Evolutionary conservation across 169 alveolate species (phyloP).

Genomic region (Cryptosporidium xiaoi): DNA sequence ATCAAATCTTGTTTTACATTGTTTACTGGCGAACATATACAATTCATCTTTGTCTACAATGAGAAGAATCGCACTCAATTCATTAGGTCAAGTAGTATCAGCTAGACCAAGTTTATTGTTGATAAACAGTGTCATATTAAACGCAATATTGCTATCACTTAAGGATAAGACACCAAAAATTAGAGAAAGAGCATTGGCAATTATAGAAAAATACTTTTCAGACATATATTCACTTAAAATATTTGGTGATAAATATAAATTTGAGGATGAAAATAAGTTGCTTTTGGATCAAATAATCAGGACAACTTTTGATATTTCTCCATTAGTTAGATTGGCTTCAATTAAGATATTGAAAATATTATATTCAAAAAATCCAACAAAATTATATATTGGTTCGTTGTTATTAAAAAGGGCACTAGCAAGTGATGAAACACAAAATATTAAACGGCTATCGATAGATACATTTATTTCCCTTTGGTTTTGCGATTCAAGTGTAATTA

Average conservation of each 20-base stretch:
- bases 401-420: slow-evolving; percentile 52
- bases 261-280: slow-evolving; percentile 3
- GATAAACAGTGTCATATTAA: slow-evolving; percentile 13
- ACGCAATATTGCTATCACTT: slow-evolving; percentile 29
- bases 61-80: slow-evolving; percentile 51
- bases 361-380: slow-evolving; percentile 10
- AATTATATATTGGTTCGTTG: slow-evolving; percentile 24
- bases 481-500: slow-evolving; percentile 4
- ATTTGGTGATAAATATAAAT: not conserved
- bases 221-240: not conserved
- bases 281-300: slow-evolving; percentile 28
- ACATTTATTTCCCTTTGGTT: slow-evolving; percentile 57
- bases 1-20: slow-evolving; percentile 29
- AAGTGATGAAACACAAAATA: slow-evolving; percentile 50
- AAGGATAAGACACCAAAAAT: slow-evolving; percentile 70
- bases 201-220: slow-evolving; percentile 38
- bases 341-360: slow-evolving; percentile 13
- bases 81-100: slow-evolving; percentile 38
- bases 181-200: slow-evolving; percentile 65
- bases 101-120: slow-evolving; percentile 5
- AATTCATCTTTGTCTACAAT: slow-evolving; percentile 17
- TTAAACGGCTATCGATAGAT: slow-evolving; percentile 14
- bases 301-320: slow-evolving; percentile 53
- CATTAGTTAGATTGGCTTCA: slow-evolving; percentile 63
- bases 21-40: slow-evolving; percentile 40